Percentiles rank a stretch among this genome's conserved stretches.
Evolutionary conservation across 73 alveolate genomes (phyloP).

Genomic region (Tetrahymena borealis): DNA sequence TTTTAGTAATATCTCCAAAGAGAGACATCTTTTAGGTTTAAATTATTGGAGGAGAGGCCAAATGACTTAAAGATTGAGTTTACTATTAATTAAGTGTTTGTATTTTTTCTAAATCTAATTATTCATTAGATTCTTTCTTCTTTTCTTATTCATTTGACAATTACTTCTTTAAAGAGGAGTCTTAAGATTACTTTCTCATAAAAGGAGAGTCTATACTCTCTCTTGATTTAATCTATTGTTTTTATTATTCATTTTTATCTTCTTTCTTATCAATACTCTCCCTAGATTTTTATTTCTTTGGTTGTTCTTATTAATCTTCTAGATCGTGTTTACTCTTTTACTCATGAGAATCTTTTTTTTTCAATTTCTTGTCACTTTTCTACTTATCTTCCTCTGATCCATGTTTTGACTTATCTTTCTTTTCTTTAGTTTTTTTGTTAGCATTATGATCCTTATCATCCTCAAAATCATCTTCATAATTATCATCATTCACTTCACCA

Average conservation of each 20-base stretch:
- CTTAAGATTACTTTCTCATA: neutral
- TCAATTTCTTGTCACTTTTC: too few species aligned
- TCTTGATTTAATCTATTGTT: neutral
- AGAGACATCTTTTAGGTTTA: neutral
- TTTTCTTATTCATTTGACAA: neutral
- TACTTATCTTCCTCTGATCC: too few species aligned
- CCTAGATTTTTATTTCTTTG: too few species aligned
- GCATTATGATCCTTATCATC: neutral
- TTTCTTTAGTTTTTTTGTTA: neutral
- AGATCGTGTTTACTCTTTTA: too few species aligned
- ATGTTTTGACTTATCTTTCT: neutral
- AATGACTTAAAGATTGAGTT: neutral
- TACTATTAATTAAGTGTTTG: neutral
- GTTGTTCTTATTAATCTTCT: too few species aligned
- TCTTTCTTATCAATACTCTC: too few species aligned
- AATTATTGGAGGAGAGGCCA: neutral
- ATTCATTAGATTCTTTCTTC: too few species aligned
- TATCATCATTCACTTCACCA: too few species aligned
- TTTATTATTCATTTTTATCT: too few species aligned
- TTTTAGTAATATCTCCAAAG: neutral
- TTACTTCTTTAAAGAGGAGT: neutral
- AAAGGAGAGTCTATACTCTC: neutral
- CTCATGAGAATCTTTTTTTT: too few species aligned
- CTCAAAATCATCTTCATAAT: too few species aligned
- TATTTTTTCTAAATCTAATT: neutral